These are phyloP conservation scores for Mrakia hoshinonis DNA, from an alignment of 768 basidiomycete species.

Conservation along the genomic window DNA sequence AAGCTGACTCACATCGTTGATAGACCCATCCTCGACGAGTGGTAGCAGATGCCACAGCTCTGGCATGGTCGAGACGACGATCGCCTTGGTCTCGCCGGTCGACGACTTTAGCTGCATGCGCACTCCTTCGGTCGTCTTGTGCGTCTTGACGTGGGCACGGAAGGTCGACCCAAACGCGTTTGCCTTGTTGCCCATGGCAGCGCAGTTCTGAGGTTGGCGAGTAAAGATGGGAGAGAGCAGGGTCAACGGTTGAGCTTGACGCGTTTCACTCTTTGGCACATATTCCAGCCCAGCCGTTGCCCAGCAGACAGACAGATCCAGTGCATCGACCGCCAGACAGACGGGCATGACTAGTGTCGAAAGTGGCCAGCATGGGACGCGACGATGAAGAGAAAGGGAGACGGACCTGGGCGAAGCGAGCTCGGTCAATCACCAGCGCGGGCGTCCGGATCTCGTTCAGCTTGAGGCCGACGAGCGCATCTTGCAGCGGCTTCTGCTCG, in stretches of 20 bases:
- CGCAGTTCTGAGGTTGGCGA: conserved; percentile 51
- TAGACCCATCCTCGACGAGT: conserved; percentile 59
- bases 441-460: conserved; percentile 61
- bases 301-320: too few species aligned
- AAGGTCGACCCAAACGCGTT: conserved; percentile 61
- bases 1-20: conserved; percentile 60
- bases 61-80: conserved; percentile 72
- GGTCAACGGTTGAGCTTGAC: conserved; percentile 46
- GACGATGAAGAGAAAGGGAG: background rate
- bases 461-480: conserved; percentile 50
- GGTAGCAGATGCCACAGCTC: conserved; percentile 74
- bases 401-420: conserved; percentile 48
- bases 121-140: conserved; percentile 66
- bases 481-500: conserved; percentile 29
- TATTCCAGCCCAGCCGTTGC: too few species aligned
- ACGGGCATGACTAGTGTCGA: too few species aligned
- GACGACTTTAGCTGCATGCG: conserved; percentile 57
- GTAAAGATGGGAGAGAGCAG: background rate
- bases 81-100: conserved; percentile 51
- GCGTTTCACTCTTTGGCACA: too few species aligned
- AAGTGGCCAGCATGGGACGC: background rate
- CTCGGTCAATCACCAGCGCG: conserved; percentile 66
- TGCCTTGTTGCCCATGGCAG: conserved; percentile 59
- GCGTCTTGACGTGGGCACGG: conserved; percentile 68
- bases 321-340: too few species aligned